Base-by-base conservation (phyloP, 495 filamentous ascomycete genomes). In the Aspergillus saccharolyticus region DNA sequence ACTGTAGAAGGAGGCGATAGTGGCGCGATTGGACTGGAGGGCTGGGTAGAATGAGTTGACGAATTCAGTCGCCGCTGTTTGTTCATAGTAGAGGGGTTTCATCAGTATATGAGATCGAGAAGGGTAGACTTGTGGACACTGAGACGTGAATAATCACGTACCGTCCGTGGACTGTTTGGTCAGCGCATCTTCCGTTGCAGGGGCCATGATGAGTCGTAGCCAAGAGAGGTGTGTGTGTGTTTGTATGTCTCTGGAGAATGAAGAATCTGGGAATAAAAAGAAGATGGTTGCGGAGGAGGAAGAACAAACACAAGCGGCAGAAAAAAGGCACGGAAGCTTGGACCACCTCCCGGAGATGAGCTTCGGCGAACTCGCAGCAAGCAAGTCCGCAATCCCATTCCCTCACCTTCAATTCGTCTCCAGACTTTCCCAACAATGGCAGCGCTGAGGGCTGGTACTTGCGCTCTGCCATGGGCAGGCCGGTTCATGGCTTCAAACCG, bases 1-100 rank as follows among this genome's bases (percentile, higher is more conserved):
- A 17, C 73, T 67, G 69, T 89, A 89, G 72, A 80, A 89, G 15
- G 77, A 75, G 49, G 76, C 62, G 52, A 89, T 77, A 7, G 73
- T 67, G 20, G 65, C 57, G 55, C 83, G 80, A 52, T 82, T 75
- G 17, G 70, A 70, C n/a, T 82, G 67, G 10, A 89, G 75, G 4
- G 85, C 78, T 0, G 70, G 70, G 56, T 82, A 81, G 63, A 78
- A 85, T 4, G 74, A 69, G 18, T 80, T 71, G 42, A 83, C 71
- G 54, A 85, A 81, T 24, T 74, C 71, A 55, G 70, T 76, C 17
- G 82, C 77, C 44, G 77, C 79, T 82, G 42, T n/a, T n/a, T n/a
- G n/a, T n/a, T n/a, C n/a, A n/a, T 8, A 58, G 14, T 28, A 19
- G 12, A 52, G 22, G 24, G 59, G 21, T 53, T 12, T 6, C 15